phyloP scores from a whole-genome alignment of 1,284 basidiomycete genomes.

The Austroboletus niveus region DNA sequence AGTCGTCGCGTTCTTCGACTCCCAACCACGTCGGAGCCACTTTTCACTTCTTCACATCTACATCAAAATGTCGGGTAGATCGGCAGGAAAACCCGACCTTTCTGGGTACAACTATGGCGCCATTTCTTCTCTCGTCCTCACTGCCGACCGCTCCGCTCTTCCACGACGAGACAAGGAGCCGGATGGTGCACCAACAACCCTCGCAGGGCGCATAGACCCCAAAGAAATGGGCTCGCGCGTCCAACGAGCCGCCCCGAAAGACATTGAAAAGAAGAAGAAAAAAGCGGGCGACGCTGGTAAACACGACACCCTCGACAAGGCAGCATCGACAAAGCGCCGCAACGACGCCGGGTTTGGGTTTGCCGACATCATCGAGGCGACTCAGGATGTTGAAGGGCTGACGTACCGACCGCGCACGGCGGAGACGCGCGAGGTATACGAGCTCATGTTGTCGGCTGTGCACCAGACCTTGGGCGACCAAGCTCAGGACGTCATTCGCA shows the following conservation, averaged over 20 bases:
- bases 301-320: slow-evolving; percentile 57
- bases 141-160: slow-evolving; percentile 73
- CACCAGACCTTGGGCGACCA: slow-evolving; percentile 90
- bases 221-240: slow-evolving; percentile 95
- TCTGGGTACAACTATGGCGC: slow-evolving; percentile 90
- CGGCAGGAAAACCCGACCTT: slow-evolving; percentile 64
- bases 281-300: slow-evolving; percentile 50
- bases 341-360: slow-evolving; percentile 68
- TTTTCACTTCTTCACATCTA: background rate
- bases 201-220: slow-evolving; percentile 88
- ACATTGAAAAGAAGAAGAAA: slow-evolving; percentile 95
- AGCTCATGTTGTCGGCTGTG: slow-evolving; percentile 85
- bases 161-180: slow-evolving; percentile 90
- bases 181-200: slow-evolving; percentile 91
- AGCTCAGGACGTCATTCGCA: slow-evolving; percentile 92
- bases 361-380: slow-evolving; percentile 89
- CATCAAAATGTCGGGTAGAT: slow-evolving; percentile 41
- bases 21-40: slow-evolving; percentile 4
- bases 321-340: slow-evolving; percentile 50
- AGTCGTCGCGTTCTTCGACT: background rate
- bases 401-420: slow-evolving; percentile 91
- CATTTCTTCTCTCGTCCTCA: slow-evolving; percentile 84
- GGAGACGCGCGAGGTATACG: slow-evolving; percentile 94
- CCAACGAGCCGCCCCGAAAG: slow-evolving; percentile 80
- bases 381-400: slow-evolving; percentile 90